These are phyloP conservation scores for Fusarium xyrophilum DNA, from an alignment of 2,329 filamentous ascomycete species.

Conservation along the genomic window DNA sequence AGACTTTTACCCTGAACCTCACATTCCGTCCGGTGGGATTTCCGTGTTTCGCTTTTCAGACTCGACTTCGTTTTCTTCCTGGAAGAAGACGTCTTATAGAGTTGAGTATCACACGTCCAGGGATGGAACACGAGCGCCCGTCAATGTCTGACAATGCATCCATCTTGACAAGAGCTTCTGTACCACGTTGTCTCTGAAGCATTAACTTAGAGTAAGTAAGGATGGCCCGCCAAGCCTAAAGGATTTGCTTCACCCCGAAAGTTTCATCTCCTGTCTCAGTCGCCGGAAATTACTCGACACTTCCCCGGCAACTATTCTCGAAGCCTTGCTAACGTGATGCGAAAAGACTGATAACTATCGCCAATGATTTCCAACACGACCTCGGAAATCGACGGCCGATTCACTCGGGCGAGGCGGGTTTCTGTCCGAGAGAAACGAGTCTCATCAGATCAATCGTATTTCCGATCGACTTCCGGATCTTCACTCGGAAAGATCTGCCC, in stretches of 20 bases:
- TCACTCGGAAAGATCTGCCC: neutral
- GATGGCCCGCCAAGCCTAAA: neutral
- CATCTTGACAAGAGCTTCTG: neutral
- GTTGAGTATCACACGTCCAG: too few species aligned
- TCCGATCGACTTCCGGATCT: constrained; percentile 1
- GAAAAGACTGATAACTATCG: neutral
- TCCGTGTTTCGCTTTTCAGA: neutral
- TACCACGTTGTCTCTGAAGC: neutral
- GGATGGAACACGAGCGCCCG: neutral
- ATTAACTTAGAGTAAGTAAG: too few species aligned
- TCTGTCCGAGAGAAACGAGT: neutral
- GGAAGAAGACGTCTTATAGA: accelerated
- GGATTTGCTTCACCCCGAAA: neutral
- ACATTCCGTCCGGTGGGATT: neutral
- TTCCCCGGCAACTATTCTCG: neutral
- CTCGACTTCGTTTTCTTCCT: neutral
- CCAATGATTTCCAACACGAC: neutral
- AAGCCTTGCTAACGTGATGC: neutral
- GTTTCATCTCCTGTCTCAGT: neutral
- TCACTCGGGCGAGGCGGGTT: neutral
- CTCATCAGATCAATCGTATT: neutral
- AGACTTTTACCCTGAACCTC: neutral
- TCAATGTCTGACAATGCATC: neutral
- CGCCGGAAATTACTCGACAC: neutral
- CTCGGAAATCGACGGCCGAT: constrained; percentile 5